Base-by-base conservation (phyloP, 371 early-diverging fungal genomes). In the Mortierella sp. region DNA sequence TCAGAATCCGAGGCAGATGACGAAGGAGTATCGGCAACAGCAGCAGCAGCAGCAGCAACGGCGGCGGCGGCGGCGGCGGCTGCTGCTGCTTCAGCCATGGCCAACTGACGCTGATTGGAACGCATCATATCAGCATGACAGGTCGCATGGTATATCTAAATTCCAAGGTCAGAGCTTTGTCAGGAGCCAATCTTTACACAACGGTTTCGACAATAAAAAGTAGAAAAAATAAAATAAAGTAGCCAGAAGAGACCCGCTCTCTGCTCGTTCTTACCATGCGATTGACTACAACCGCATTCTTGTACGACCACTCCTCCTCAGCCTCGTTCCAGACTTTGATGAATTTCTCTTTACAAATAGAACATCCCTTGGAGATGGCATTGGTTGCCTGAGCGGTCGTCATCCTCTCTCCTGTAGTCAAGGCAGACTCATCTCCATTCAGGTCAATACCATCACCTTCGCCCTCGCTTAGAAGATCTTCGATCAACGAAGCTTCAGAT, bases 291-390 rank as follows among this genome's bases (percentile, higher is more conserved):
- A 94, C 84, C 4, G 96, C 95, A 71, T 94, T 93, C 51, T 91
- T 89, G 60, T 92, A 91, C 85, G 93, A 91, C 97, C 97, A 97
- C 48, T 92, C 91, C 66, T 97, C 97, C 57, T 92, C 91, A 28
- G 91, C 91, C 59, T 97, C 97, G 72, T 94, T 92, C 89, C 92
- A 98, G 62, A 92, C 86, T 61, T 89, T 90, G 68, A 92, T 85
- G 80, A 98, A 91, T 57, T 88, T 85, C 80, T 98, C 98, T 45
- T 91, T 88, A 81, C 98, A 98, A 53, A 98, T 89, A 1, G 91
- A 88, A 76, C 98, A 98, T 7, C 79, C 79, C 26, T 79, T 77
- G n/a, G 72, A 51, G 55, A 77, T 76, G 14, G 51, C 48, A 19
- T 19, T 88, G 85, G 62, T 83, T 75, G 74, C 82, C 65, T 29